Evolutionary conservation across 2,329 filamentous ascomycete genomes (phyloP).

Genomic region (Nothophoma quercina): DNA sequence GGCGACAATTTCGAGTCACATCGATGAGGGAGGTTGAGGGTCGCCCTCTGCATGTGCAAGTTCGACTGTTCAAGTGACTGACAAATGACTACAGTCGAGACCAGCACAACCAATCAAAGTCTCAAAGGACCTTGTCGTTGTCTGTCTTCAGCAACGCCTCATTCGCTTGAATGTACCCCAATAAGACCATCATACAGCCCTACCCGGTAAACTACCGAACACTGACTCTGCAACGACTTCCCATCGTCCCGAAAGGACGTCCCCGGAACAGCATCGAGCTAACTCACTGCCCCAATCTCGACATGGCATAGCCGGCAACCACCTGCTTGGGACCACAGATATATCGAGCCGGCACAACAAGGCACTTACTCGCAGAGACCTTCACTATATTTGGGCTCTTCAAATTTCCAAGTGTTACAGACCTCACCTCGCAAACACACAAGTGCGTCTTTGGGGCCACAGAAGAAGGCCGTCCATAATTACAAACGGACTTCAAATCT

Average conservation of each 20-base stretch:
- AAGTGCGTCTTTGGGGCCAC: conserved; percentile 14
- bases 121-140: neutral
- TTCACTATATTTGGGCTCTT: conserved; percentile 10
- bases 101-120: neutral
- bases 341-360: conserved; percentile 1
- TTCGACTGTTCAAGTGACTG: neutral
- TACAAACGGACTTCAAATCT: conserved; percentile 1
- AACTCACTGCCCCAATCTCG: neutral
- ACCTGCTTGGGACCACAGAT: conserved; percentile 4
- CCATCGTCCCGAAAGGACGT: conserved; percentile 4
- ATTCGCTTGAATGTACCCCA: neutral
- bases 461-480: neutral
- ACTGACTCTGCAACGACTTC: neutral
- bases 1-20: conserved; percentile 4
- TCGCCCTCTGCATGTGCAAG: conserved; percentile 5
- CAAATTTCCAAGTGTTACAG: neutral
- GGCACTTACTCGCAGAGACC: neutral
- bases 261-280: neutral
- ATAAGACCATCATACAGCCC: conserved; percentile 1
- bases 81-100: neutral
- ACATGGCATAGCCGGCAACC: neutral
- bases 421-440: conserved; percentile 2
- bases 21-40: neutral
- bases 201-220: neutral
- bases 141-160: conserved; percentile 6